A percentile compares a stretch with the other conserved stretches of the same genome.
phyloP scores from a whole-genome alignment of 2,329 filamentous ascomycete species.

The Sphaerulina musiva region DNA sequence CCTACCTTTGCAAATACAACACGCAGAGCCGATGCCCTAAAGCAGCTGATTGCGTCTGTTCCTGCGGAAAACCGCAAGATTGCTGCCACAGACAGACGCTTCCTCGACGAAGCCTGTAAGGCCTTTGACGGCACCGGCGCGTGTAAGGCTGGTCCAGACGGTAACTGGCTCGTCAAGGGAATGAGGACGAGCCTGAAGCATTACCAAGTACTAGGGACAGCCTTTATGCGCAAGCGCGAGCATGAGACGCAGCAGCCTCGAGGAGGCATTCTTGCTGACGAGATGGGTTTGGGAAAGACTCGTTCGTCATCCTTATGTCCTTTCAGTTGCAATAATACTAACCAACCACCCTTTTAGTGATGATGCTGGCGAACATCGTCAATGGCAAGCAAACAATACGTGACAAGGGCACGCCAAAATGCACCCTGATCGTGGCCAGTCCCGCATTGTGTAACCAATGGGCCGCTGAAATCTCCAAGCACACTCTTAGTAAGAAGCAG shows the following conservation, averaged over 20 bases:
- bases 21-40: constrained; percentile 35
- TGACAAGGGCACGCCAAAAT: constrained; percentile 20
- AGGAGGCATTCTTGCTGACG: constrained; percentile 85
- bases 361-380: constrained; percentile 41
- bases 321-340: too few species aligned
- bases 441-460: constrained; percentile 40
- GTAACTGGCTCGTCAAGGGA: constrained; percentile 43
- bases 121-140: constrained; percentile 38
- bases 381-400: constrained; percentile 30
- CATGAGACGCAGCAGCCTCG: constrained; percentile 31
- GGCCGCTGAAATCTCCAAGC: constrained; percentile 27
- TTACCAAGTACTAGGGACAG: constrained; percentile 48
- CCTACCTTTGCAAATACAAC: constrained; percentile 18
- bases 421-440: constrained; percentile 41
- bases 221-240: constrained; percentile 53
- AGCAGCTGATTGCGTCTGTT: constrained; percentile 37
- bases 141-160: constrained; percentile 26
- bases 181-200: constrained; percentile 43
- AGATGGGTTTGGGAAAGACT: constrained; percentile 99
- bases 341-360: too few species aligned
- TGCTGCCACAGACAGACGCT: constrained; percentile 33
- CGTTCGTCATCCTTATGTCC: too few species aligned
- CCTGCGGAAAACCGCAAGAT: constrained; percentile 34
- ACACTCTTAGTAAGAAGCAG: constrained; percentile 14
- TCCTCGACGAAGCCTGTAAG: constrained; percentile 36